Conservation (phyloP, 2,329 filamentous ascomycete species). For the Epichloe baconii region DNA sequence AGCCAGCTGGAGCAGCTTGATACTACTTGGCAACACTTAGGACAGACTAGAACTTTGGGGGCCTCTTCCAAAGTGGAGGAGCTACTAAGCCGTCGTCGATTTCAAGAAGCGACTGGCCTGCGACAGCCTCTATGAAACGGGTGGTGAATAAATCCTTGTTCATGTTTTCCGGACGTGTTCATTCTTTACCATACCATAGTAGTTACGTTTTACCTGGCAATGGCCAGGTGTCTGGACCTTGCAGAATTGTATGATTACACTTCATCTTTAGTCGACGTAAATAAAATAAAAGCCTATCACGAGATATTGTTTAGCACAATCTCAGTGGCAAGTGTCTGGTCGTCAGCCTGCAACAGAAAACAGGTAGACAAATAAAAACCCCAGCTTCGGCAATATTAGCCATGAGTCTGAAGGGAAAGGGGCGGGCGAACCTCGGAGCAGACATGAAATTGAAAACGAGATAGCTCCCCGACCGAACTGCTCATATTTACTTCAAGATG, state of each 20-base stretch:
- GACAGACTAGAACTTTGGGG: slow-evolving; percentile 34
- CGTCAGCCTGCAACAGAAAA: too few species aligned
- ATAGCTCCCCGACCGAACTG: not conserved
- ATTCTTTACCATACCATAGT: not conserved
- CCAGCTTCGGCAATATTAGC: too few species aligned
- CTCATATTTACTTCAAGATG: not conserved
- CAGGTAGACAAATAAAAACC: too few species aligned
- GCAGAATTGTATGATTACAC: not conserved
- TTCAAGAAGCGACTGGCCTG: slow-evolving; percentile 24
- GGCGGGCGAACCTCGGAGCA: too few species aligned
- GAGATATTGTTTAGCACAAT: too few species aligned
- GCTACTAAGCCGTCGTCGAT: slow-evolving; percentile 38
- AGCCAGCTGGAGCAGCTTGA: slow-evolving; percentile 24
- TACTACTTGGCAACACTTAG: slow-evolving; percentile 42
- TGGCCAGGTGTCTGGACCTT: not conserved
- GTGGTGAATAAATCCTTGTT: not conserved
- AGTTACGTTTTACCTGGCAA: not conserved
- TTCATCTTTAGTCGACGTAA: too few species aligned
- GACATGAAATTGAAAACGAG: too few species aligned
- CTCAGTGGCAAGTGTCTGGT: too few species aligned
- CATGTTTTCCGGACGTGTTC: not conserved
- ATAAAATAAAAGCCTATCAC: too few species aligned
- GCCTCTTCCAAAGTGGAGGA: slow-evolving; percentile 44
- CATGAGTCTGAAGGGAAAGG: too few species aligned
- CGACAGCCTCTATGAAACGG: slow-evolving; percentile 8